These are phyloP conservation scores for Colletotrichum costaricense DNA, from an alignment of 2,329 filamentous ascomycete species.

Conservation along the genomic window DNA sequence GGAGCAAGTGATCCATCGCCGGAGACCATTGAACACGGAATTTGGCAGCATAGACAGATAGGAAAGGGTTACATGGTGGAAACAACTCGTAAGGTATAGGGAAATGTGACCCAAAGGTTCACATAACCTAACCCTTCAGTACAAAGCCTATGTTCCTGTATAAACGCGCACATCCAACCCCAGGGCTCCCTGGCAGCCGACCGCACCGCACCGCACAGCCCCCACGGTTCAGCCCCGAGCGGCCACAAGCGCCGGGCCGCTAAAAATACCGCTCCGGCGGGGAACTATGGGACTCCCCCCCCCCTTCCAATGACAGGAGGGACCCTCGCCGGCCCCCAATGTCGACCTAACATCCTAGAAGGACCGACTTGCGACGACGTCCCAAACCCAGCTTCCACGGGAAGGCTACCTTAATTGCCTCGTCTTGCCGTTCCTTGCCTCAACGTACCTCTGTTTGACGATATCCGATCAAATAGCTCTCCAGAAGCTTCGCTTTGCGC, in stretches of 20 bases:
- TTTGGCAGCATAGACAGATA: neutral
- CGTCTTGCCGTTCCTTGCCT: neutral
- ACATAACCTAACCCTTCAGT: neutral
- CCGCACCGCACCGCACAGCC: conserved; percentile 1
- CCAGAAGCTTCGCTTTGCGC: neutral
- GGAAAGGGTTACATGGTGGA: neutral
- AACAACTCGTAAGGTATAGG: neutral
- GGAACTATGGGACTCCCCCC: conserved; percentile 7
- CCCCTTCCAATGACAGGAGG: conserved; percentile 4
- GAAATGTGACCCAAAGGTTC: too few species aligned
- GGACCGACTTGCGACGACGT: conserved; percentile 1
- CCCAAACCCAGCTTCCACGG: neutral
- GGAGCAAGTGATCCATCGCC: neutral
- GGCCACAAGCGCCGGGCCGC: conserved; percentile 31
- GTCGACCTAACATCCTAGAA: neutral
- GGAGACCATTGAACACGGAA: neutral
- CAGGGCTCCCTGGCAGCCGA: conserved; percentile 17
- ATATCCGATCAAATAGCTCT: neutral
- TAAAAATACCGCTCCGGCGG: conserved; percentile 33
- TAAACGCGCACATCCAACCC: neutral
- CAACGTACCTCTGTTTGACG: neutral
- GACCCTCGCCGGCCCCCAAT: conserved; percentile 13
- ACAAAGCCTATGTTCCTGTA: neutral
- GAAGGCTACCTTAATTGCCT: neutral
- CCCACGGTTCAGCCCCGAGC: conserved; percentile 30